Evolutionary conservation across 148 eudicot species (phyloP), one percentile per base, ranked within the genome.

Genomic region (Heliamphora exappendiculata): DNA sequence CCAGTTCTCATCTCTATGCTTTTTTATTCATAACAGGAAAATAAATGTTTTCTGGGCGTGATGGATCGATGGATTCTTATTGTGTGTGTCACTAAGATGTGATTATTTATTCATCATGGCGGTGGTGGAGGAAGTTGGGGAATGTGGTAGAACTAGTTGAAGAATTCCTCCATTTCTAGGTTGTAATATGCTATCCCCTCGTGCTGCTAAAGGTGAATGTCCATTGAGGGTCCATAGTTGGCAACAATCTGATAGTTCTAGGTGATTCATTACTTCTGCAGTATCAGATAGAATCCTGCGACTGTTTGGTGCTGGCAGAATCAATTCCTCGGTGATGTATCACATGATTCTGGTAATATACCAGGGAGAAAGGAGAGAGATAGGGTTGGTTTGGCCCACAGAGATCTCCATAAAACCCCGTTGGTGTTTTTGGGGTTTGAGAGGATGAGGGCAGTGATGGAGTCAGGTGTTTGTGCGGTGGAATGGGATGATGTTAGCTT

Each of bases 151-250:
- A 69, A 70, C 74, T 55, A 73, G 65, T 54, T 39, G 75, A 57
- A 54, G 65, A 36, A 68, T 60, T 78, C 73, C 66, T 71, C 53
- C 75, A 42, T 64, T 49, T 80, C 42, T 75, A 19, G 51, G 70
- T 53, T 24, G 64, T 78, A 36, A 36, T 78, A 57, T 50, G 28
- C 50, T 76, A 64, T 53, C 12, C 76, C 76, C 76, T 73, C 77
- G 72, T 82, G 74, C 73, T 53, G 47, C 79, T 34, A 74, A 78
- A 67, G 66, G 79, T 62, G 79, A 80, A 58, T 87, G 79, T 85
- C 10, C 26, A 90, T 89, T 94, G 98, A 91, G 71, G 88, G 91
- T 80, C 91, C 98, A 68, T 91, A 85, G 83, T 75, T 84, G 92
- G 92, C 87, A 76, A 55, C 85, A 78, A 75, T 82, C 92, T 51